These are phyloP conservation scores for Cladosporium sp. DNA, from an alignment of 2,329 filamentous ascomycete genomes.

Conservation along the genomic window DNA sequence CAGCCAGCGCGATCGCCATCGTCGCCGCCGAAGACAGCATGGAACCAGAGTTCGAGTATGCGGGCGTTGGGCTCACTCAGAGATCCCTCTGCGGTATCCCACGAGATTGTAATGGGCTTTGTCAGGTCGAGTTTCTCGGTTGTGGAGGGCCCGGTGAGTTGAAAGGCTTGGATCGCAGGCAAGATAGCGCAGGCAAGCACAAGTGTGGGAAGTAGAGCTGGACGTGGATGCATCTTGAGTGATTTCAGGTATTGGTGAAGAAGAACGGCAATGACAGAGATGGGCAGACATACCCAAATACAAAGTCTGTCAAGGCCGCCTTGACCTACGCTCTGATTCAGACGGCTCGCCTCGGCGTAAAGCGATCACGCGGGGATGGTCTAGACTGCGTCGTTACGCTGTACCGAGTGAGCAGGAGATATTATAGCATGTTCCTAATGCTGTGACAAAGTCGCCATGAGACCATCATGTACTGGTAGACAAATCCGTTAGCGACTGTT, in stretches of 20 bases:
- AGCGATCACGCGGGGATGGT: not conserved
- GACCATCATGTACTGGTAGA: not conserved
- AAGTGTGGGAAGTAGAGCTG: not conserved
- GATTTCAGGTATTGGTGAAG: not conserved
- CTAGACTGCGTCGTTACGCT: not conserved
- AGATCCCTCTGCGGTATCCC: not conserved
- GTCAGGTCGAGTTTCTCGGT: not conserved
- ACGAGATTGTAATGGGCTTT: not conserved
- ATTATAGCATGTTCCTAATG: not conserved
- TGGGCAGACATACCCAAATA: not conserved
- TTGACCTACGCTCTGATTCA: not conserved
- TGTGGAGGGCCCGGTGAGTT: not conserved
- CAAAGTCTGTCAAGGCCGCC: no score
- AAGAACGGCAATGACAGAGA: not conserved
- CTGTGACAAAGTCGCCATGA: not conserved
- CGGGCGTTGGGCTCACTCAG: not conserved
- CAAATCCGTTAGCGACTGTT: not conserved
- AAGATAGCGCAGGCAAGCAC: not conserved
- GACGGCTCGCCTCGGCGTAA: not conserved
- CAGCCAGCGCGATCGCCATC: not conserved
- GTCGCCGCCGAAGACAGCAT: not conserved
- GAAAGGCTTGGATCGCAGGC: not conserved
- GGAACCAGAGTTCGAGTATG: conserved; percentile 1
- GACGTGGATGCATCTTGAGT: not conserved
- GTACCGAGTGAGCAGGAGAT: not conserved